Evolutionary conservation across 73 alveolate genomes (phyloP), one percentile per base, ranked within the genome.

Genomic region (Symbiodinium pilosum): DNA sequence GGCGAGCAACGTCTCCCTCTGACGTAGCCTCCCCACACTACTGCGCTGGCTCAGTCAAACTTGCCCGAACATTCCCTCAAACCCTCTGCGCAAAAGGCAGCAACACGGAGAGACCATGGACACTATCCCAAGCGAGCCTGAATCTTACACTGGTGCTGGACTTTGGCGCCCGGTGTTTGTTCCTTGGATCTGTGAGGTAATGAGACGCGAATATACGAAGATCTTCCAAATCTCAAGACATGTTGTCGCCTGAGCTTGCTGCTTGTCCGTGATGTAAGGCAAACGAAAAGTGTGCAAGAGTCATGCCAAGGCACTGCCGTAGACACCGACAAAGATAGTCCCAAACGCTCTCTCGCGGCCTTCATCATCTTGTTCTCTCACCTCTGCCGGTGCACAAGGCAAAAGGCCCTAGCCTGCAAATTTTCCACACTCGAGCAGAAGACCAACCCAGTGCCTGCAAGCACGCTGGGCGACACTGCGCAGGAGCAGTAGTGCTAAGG

Each of bases 291-390:
- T 30, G 18, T 54, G 71, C 71, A 54, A 30, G 28, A 54, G 71
- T 47, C 77, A 32, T 5, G 51, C 52, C 43, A 77, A 30, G 54
- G 43, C 34, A 24, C 43, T 34, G 47, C 87, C 2, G 94, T 87
- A 12, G 86, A 54, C 30, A 87, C 94, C 16, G 59, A 40, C 68
- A 87, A 44, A 34, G 94, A 87, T 20, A 87, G 68, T 24, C 94
- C 94, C 68, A 87, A 59, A 30, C 94, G 44, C 36, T 87, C 94
- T 38, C 86, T 32, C 2, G 94, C 94, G 24, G 94, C 94, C 41
- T 54, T 87, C 94, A 87, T 87, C 94, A 52, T 87, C 40, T 32
- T 14, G 36, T 9, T 30, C 43, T 12, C 38, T 5, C 41, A 24
- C 41, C 39, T 68, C 41, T 5, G 32, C 39, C 21, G 32, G 8